A percentile compares a stretch with the other conserved stretches of the same genome.
These are phyloP conservation scores for Rhododendron simsii DNA, from an alignment of 148 eudicot species.

Conservation along the genomic window DNA sequence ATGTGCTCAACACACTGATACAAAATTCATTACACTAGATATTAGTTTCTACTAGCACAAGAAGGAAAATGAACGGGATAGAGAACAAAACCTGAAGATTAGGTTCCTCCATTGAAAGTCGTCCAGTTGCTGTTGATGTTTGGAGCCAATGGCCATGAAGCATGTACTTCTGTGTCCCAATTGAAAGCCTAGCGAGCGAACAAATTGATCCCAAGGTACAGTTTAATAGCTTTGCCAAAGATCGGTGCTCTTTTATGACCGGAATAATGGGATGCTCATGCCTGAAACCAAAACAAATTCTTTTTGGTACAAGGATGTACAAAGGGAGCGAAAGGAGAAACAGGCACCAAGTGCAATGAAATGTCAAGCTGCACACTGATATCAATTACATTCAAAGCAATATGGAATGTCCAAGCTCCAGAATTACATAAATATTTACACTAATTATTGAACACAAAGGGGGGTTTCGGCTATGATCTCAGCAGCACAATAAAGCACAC, in stretches of 20 bases:
- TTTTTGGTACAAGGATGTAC: conserved; percentile 4
- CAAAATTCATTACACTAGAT: background rate
- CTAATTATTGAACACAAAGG: background rate
- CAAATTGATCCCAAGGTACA: conserved; percentile 91
- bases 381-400: background rate
- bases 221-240: conserved; percentile 82
- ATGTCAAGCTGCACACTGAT: background rate
- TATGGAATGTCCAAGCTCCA: background rate
- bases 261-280: conserved; percentile 94
- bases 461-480: background rate
- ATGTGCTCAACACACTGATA: conserved; percentile 84
- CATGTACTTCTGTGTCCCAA: conserved; percentile 71
- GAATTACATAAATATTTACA: background rate
- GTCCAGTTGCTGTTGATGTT: conserved; percentile 96
- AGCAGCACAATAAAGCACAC: background rate
- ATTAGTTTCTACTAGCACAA: background rate
- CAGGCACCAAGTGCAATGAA: background rate
- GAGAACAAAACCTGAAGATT: conserved; percentile 72
- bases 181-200: conserved; percentile 74
- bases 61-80: background rate
- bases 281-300: conserved; percentile 38
- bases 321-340: background rate
- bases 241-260: conserved; percentile 90
- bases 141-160: conserved; percentile 98
- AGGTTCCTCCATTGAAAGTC: conserved; percentile 98